Percentiles rank a stretch among this genome's conserved stretches.
phyloP scores from a whole-genome alignment of 768 basidiomycete genomes.

The Pleurotus citrinopileatus region DNA sequence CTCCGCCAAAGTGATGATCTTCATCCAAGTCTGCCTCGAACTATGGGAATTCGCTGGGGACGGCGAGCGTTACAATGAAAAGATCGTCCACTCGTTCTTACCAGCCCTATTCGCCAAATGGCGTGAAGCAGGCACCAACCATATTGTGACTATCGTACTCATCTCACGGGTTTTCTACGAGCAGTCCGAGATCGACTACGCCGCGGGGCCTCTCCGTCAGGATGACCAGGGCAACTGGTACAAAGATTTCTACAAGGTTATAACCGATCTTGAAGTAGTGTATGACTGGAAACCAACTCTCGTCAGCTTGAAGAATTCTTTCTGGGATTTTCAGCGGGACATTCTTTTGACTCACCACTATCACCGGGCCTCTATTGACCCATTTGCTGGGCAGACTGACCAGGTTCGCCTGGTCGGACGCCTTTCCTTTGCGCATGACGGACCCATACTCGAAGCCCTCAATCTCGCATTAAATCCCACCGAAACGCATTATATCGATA shows the following conservation, averaged over 20 bases:
- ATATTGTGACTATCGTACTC: slow-evolving; percentile 91
- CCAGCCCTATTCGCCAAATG: slow-evolving; percentile 86
- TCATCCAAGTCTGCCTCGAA: slow-evolving; percentile 95
- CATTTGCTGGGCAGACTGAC: slow-evolving; percentile 41
- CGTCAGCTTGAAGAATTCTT: slow-evolving; percentile 82
- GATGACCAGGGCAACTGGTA: slow-evolving; percentile 81
- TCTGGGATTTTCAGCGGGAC: slow-evolving; percentile 89
- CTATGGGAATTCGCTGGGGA: slow-evolving; percentile 97
- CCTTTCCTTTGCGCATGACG: slow-evolving; percentile 87
- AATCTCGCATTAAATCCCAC: slow-evolving; percentile 91
- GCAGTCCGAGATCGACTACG: slow-evolving; percentile 72
- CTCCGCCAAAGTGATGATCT: slow-evolving; percentile 89
- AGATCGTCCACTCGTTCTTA: slow-evolving; percentile 96
- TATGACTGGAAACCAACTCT: slow-evolving; percentile 87
- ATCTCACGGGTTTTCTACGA: slow-evolving; percentile 93
- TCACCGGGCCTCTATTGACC: slow-evolving; percentile 61
- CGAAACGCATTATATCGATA: slow-evolving; percentile 94
- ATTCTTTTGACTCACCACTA: slow-evolving; percentile 89
- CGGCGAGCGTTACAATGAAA: slow-evolving; percentile 94
- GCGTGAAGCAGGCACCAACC: slow-evolving; percentile 82
- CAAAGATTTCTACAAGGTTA: slow-evolving; percentile 96
- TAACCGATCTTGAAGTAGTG: slow-evolving; percentile 87
- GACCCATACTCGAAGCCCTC: slow-evolving; percentile 91
- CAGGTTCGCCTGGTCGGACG: slow-evolving; percentile 73
- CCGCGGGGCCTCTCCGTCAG: slow-evolving; percentile 74